Conservation (phyloP, 176 grass and related monocot species). For the Otatea glauca region DNA sequence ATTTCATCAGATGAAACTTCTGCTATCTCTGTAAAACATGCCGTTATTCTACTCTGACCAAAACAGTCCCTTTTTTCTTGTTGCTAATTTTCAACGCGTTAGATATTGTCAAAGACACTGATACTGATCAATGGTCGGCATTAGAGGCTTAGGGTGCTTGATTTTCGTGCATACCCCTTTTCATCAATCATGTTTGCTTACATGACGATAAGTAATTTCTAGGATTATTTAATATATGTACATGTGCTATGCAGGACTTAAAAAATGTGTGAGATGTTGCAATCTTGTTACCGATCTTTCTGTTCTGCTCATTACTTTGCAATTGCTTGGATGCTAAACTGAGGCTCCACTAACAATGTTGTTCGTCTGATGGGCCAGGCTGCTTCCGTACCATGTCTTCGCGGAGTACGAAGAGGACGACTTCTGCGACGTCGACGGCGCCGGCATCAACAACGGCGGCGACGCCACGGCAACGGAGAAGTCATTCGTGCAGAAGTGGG, state of each 20-base stretch:
- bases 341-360: not conserved
- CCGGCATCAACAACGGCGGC: not conserved
- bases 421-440: not conserved
- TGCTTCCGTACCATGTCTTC: conserved; percentile 55
- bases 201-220: not conserved
- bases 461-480: not conserved
- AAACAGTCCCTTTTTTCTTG: not conserved
- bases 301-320: not conserved
- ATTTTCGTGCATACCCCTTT: not conserved
- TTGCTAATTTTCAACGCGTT: not conserved
- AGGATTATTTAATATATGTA: not conserved
- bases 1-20: conserved; percentile 2
- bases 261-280: not conserved
- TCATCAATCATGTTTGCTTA: not conserved
- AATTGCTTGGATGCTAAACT: not conserved
- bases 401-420: conserved; percentile 38
- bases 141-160: no score
- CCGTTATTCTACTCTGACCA: not conserved
- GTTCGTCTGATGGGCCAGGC: conserved; percentile 27
- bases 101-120: not conserved
- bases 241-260: not conserved
- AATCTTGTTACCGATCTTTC: not conserved
- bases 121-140: not conserved
- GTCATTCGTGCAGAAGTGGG: not conserved
- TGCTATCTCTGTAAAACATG: not conserved